These are phyloP conservation scores for Fraxinus platypoda DNA, from an alignment of 305 asterid genomes.

Conservation along the genomic window DNA sequence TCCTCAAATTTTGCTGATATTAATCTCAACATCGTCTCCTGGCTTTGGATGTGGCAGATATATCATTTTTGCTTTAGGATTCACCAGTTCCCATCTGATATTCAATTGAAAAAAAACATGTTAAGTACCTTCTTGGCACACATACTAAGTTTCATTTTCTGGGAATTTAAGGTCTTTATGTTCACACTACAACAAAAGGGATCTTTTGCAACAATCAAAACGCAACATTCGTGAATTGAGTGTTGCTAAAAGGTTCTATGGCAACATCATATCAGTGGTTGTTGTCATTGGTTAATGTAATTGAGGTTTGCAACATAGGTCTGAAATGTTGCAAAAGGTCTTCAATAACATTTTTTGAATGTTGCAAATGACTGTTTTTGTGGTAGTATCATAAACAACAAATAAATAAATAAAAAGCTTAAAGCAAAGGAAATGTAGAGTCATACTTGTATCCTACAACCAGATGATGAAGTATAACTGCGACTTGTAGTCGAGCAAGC, in stretches of 20 bases:
- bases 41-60: constrained; percentile 46
- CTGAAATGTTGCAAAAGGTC: too few species aligned
- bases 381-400: too few species aligned
- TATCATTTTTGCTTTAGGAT: constrained; percentile 32
- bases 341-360: too few species aligned
- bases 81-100: constrained; percentile 45
- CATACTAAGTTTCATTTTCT: not conserved
- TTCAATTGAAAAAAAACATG: not conserved
- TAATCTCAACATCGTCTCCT: constrained; percentile 41
- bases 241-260: too few species aligned
- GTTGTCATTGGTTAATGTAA: too few species aligned
- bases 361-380: too few species aligned
- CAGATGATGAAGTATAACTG: constrained; percentile 47
- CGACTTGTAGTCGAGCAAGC: constrained; percentile 55
- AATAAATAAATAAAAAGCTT: not conserved
- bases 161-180: not conserved
- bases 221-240: too few species aligned
- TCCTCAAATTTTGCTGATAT: constrained; percentile 23
- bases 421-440: not conserved
- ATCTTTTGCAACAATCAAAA: too few species aligned
- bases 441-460: constrained; percentile 45
- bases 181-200: too few species aligned
- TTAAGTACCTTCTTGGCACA: not conserved
- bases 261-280: too few species aligned
- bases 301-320: too few species aligned